Evolutionary conservation across 73 alveolate genomes (phyloP).

Genomic region (Paramecium sonneborni): DNA sequence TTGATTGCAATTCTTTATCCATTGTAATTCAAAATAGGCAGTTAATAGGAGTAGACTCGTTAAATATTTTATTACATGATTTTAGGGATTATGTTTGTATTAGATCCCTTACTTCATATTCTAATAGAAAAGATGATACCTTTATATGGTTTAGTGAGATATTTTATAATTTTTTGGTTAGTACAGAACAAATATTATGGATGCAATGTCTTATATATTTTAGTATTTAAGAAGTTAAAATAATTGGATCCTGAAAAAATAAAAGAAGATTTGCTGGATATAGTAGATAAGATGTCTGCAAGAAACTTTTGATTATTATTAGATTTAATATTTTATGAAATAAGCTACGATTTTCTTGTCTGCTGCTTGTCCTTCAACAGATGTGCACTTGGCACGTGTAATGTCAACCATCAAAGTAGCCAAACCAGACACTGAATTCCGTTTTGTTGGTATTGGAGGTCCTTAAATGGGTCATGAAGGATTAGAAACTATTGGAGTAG

Average conservation of each 20-base stretch:
- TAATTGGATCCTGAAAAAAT: not conserved
- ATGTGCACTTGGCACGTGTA: slow-evolving; percentile 34
- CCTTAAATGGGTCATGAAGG: slow-evolving; percentile 63
- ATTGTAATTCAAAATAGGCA: not conserved
- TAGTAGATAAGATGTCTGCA: not conserved
- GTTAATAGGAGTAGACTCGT: not conserved
- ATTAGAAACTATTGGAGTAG: slow-evolving; percentile 51
- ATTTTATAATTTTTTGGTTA: not conserved
- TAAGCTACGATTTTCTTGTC: slow-evolving; percentile 52
- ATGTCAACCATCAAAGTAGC: not conserved
- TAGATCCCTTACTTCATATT: not conserved
- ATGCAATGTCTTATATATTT: not conserved
- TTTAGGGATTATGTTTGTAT: not conserved
- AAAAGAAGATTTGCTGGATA: not conserved
- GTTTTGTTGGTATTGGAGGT: slow-evolving; percentile 66
- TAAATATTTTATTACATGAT: not conserved
- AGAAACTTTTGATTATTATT: slow-evolving; percentile 24
- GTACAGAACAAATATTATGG: not conserved
- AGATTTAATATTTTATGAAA: slow-evolving; percentile 10
- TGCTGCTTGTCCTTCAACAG: slow-evolving; percentile 57
- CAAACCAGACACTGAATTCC: slow-evolving; percentile 47
- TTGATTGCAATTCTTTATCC: not conserved
- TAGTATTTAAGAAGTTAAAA: not conserved
- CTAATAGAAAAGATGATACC: not conserved
- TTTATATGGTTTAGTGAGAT: not conserved